A percentile compares a stretch with the other conserved stretches of the same genome.
Conservation (phyloP, 2,329 filamentous ascomycete species). For the Sphaerulina vaccinii region DNA sequence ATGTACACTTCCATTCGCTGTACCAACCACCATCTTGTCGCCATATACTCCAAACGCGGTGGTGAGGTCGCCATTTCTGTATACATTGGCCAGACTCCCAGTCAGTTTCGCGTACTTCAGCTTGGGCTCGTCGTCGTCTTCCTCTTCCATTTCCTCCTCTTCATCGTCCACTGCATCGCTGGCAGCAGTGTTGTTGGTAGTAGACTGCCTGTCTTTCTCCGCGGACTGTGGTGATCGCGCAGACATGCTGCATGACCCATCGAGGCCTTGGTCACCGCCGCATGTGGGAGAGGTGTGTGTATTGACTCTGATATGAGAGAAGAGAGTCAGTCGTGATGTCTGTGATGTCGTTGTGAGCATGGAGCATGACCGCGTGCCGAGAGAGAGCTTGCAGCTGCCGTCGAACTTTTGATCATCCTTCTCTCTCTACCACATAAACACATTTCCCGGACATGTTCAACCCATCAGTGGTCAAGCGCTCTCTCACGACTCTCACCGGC, state of each 20-base stretch:
- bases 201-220: conserved; percentile 10
- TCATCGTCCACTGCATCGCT: conserved; percentile 14
- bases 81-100: conserved; percentile 72
- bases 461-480: conserved; percentile 30
- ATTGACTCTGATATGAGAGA: no score
- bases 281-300: conserved; percentile 1
- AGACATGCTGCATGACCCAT: conserved; percentile 38
- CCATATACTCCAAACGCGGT: conserved; percentile 86
- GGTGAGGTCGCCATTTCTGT: conserved; percentile 82
- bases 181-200: conserved; percentile 11
- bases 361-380: no score
- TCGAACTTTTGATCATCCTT: no score
- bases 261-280: conserved; percentile 11
- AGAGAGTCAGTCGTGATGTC: no score
- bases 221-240: conserved; percentile 26
- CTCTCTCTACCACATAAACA: background rate
- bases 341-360: background rate
- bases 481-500: conserved; percentile 28
- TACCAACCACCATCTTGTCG: conserved; percentile 97
- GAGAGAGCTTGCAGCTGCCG: no score
- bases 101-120: conserved; percentile 92
- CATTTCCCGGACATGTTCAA: conserved; percentile 30
- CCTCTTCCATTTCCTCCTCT: conserved; percentile 54
- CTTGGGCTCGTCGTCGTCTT: conserved; percentile 89
- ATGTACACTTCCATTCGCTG: conserved; percentile 95